phyloP scores from a whole-genome alignment of 2,329 filamentous ascomycete species.

The Hypoxylon sp. region DNA sequence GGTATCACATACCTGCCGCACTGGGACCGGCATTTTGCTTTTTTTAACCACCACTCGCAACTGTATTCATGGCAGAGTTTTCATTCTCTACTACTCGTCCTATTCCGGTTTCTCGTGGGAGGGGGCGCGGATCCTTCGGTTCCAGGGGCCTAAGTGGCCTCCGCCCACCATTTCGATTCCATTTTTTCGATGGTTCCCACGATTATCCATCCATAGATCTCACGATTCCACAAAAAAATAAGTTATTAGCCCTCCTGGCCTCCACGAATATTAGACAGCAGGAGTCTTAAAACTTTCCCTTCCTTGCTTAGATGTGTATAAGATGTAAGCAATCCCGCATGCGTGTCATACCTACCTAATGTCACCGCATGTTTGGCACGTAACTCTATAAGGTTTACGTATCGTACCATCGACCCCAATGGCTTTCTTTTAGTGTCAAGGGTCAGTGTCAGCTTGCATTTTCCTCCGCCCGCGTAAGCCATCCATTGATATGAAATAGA shows the following conservation, averaged over 20 bases:
- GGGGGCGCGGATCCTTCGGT: slow-evolving; percentile 34
- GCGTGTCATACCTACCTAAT: slow-evolving; percentile 33
- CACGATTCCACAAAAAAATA: slow-evolving; percentile 10
- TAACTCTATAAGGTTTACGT: slow-evolving; percentile 28
- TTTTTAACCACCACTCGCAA: slow-evolving; percentile 13
- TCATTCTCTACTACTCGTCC: slow-evolving; percentile 7
- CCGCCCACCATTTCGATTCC: slow-evolving; percentile 6
- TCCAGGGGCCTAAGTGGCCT: slow-evolving; percentile 16
- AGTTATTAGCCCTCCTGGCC: background rate
- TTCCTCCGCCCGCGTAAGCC: slow-evolving; percentile 27
- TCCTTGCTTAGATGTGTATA: slow-evolving; percentile 4
- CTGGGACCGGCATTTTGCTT: slow-evolving; percentile 28
- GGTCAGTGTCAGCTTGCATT: slow-evolving; percentile 36
- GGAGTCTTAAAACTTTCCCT: slow-evolving; percentile 1
- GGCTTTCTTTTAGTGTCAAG: slow-evolving; percentile 1
- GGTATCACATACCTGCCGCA: slow-evolving; percentile 33
- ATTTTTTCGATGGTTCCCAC: slow-evolving; percentile 12
- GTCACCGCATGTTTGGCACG: slow-evolving; percentile 34
- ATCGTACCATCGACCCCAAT: slow-evolving; percentile 33
- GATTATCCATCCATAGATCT: slow-evolving; percentile 10
- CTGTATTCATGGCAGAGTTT: slow-evolving; percentile 10
- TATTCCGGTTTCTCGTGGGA: background rate
- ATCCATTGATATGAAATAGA: slow-evolving; percentile 11
- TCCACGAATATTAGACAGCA: background rate
- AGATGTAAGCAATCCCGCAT: slow-evolving; percentile 13